Evolutionary conservation across 768 basidiomycete genomes (phyloP).

Genomic region (Podaxis sp.): DNA sequence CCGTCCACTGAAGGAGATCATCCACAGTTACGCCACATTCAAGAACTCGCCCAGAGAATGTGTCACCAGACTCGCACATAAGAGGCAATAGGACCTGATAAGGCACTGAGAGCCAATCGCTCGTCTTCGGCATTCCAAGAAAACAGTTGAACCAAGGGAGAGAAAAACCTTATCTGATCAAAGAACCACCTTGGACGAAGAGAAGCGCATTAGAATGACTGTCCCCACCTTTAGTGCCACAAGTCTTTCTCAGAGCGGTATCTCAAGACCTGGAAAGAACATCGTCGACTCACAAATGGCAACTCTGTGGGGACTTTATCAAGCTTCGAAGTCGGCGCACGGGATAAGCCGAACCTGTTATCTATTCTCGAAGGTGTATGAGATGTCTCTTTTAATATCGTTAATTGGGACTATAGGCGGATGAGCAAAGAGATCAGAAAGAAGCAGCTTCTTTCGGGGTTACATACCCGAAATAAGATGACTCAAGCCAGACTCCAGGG

Average conservation of each 20-base stretch:
- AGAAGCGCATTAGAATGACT: background rate
- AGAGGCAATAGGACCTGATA: slow-evolving; percentile 10
- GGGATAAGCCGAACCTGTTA: background rate
- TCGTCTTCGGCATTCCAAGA: background rate
- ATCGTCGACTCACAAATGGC: background rate
- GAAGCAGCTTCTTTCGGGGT: slow-evolving; percentile 3
- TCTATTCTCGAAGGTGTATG: slow-evolving; percentile 1
- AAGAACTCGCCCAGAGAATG: background rate
- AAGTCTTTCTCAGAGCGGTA: slow-evolving; percentile 2
- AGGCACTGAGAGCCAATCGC: slow-evolving; percentile 7
- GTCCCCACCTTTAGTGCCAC: background rate
- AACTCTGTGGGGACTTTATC: background rate
- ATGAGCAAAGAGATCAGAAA: slow-evolving; percentile 1
- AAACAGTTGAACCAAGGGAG: background rate
- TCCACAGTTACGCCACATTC: background rate
- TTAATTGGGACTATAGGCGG: background rate
- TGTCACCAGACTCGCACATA: slow-evolving; percentile 2
- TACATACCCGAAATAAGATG: slow-evolving; percentile 10
- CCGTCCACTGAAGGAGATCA: background rate
- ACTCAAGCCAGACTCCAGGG: slow-evolving; percentile 3
- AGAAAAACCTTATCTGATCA: slow-evolving; percentile 2
- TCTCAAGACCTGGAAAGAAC: background rate
- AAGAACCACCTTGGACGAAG: background rate
- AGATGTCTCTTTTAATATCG: slow-evolving; percentile 4
- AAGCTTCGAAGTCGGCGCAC: background rate